Evolutionary conservation across 768 basidiomycete genomes (phyloP), one percentile per base, ranked within the genome.

Genomic region (Sarcomyxa edulis): DNA sequence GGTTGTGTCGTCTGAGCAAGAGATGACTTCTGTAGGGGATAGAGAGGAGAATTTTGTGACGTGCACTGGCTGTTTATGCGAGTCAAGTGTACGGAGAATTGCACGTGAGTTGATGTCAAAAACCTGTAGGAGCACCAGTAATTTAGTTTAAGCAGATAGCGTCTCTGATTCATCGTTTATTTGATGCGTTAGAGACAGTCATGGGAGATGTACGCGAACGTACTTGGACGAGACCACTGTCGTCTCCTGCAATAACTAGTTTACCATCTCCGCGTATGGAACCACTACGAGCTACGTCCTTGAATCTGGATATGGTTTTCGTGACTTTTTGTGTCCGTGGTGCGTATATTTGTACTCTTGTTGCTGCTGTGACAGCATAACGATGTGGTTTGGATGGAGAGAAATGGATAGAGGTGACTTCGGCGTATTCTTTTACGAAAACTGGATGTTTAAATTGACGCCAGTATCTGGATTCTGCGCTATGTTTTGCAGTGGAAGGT

Each of bases 341-440:
- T 3, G 92, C 89, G 62, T 97, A 97, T 54, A 98, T 85, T 61
- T 98, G 89, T 1, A 99, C 81, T 47, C 94, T 72, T 1, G 93
- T 87, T 0, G 91, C 92, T 2, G 93, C 88, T 19, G 94, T 96
- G 40, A 98, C 93, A 18, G 93, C 95, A 69, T 94, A 97, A 54
- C 86, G 72, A 58, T 99, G 92, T 4, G 95, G 95, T 59, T 78
- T 82, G 19, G 85, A 66, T 1, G 79, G 79, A 1, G 90, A 80
- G 61, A 98, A 98, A 57, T 97, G 90, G 22, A 99, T 72, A 11
- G 88, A 89, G 38, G 95, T 97, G 49, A 99, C 82, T 11, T 94
- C 92, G 0, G 92, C 91, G 56, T 95, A 95, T 67, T 97, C 91
- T 63, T 96, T 97, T 58, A 98, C 76, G 59, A 98, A 99, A 1